Evolutionary conservation across 139 green algal species (phyloP), one percentile per base, ranked within the genome.

Genomic region (Dunaliella sp.): DNA sequence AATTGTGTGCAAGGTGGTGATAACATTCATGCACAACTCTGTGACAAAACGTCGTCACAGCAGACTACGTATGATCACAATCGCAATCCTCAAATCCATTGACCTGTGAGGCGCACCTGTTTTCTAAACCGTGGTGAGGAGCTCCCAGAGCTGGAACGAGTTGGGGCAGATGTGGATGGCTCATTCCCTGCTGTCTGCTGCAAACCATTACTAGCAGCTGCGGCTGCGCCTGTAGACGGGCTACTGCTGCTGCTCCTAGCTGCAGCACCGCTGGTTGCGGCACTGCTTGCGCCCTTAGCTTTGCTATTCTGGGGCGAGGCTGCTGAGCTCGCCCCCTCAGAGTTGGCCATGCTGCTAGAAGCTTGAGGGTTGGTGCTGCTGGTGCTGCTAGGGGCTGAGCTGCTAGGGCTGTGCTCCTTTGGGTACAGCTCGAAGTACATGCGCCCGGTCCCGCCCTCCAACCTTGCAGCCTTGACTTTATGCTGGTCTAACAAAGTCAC

Each of bases 361-460:
- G n/a, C n/a, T 35, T 25, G 16, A 79, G 65, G 0, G 73, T 28
- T 3, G 36, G 75, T 1, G 76, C 81, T 0, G 83, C 81, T 1
- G 58, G 1, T 37, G 82, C 26, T 36, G 77, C 58, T 1, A 77
- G 36, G 25, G 79, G 75, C 3, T 31, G 77, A 0, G 85, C 80
- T 38, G 84, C n/a, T n/a, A n/a, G n/a, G n/a, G n/a, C n/a, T n/a
- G n/a, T 26, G 7, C 74, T 58, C n/a, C 82, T 74, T 38, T 82
- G 32, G 38, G 1, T 73, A 77, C 65, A 95, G n/a, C 81, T 94
- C 91, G 38, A 98, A 97, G 80, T 92, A 94, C 21, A 98, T 87
- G 1, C 88, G 86, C 74, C 87, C 85, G 74, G 83, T 91, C 33
- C 88, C 88, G 12, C 92, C 89, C 86, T 98, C 95, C 76, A 97